Percentiles rank a stretch among this genome's conserved stretches.
These are phyloP conservation scores for Euphrasia confusa DNA, from an alignment of 257 asterid genomes.

Conservation along the genomic window DNA sequence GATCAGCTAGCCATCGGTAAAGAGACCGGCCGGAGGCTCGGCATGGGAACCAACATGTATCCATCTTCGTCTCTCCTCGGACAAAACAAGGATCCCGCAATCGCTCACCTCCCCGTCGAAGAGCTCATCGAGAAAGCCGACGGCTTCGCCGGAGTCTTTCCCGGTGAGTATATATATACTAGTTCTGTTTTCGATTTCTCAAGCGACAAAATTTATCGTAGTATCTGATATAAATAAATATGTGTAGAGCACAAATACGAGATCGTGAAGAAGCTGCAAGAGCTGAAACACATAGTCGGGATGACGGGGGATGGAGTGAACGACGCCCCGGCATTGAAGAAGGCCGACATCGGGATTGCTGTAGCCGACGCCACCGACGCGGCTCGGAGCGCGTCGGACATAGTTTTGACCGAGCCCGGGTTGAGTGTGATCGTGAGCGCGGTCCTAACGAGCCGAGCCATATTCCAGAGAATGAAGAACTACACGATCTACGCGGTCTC, in stretches of 20 bases:
- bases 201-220: too few species aligned
- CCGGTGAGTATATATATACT: conserved; percentile 27
- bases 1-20: conserved; percentile 60
- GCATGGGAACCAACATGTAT: conserved; percentile 66
- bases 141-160: conserved; percentile 63
- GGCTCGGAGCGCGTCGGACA: conserved; percentile 50
- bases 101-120: conserved; percentile 40
- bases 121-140: conserved; percentile 58
- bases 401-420: conserved; percentile 54
- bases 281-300: conserved; percentile 49
- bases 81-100: conserved; percentile 46
- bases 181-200: too few species aligned
- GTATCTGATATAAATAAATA: too few species aligned
- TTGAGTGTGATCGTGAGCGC: conserved; percentile 52
- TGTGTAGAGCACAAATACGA: conserved; percentile 50
- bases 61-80: conserved; percentile 63
- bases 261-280: conserved; percentile 57
- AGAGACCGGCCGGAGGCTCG: conserved; percentile 57
- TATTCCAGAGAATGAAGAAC: conserved; percentile 64
- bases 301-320: conserved; percentile 69
- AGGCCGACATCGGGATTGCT: conserved; percentile 56
- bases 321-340: conserved; percentile 57
- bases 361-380: conserved; percentile 65
- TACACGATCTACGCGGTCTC: conserved; percentile 64
- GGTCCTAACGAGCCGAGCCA: conserved; percentile 50